A percentile compares a stretch with the other conserved stretches of the same genome.
Evolutionary conservation across 257 asterid genomes (phyloP).

Genomic region (Capsicum baccatum): DNA sequence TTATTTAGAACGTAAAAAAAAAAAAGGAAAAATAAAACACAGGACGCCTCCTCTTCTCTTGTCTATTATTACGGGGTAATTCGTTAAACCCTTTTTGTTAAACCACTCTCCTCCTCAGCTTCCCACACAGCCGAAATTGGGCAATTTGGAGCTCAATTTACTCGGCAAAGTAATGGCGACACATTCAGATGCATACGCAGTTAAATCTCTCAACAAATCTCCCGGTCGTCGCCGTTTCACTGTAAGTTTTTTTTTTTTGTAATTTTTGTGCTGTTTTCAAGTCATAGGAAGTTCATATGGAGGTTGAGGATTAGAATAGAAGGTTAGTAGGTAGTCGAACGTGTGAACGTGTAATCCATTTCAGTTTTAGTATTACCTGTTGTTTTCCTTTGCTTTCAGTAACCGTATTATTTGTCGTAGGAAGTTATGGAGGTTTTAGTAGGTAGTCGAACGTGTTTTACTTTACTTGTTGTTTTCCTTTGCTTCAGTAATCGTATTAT

Average conservation of each 20-base stretch:
- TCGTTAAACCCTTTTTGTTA: not conserved
- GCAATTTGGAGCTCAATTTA: not conserved
- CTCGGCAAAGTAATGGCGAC: conserved; percentile 62
- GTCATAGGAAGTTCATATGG: not conserved
- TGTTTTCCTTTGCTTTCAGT: too few relatives aligned
- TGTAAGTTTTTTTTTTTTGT: conserved; percentile 46
- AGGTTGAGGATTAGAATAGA: not conserved
- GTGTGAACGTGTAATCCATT: too few relatives aligned
- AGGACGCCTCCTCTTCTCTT: too few relatives aligned
- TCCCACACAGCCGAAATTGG: not conserved
- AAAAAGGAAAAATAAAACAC: too few relatives aligned
- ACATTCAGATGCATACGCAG: conserved; percentile 60
- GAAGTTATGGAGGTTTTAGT: too few relatives aligned
- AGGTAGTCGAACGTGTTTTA: too few relatives aligned
- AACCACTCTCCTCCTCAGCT: not conserved
- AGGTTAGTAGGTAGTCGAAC: not conserved
- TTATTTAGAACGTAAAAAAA: too few relatives aligned
- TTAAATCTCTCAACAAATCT: conserved; percentile 73
- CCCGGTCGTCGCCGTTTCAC: conserved; percentile 74
- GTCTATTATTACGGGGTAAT: not conserved
- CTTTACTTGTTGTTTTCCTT: too few relatives aligned
- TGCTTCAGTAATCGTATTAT: too few relatives aligned
- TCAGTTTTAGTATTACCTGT: too few relatives aligned
- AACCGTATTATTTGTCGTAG: too few relatives aligned
- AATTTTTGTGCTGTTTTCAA: not conserved